Evolutionary conservation across 768 basidiomycete genomes (phyloP).

Genomic region (Filobasidium wieringae): DNA sequence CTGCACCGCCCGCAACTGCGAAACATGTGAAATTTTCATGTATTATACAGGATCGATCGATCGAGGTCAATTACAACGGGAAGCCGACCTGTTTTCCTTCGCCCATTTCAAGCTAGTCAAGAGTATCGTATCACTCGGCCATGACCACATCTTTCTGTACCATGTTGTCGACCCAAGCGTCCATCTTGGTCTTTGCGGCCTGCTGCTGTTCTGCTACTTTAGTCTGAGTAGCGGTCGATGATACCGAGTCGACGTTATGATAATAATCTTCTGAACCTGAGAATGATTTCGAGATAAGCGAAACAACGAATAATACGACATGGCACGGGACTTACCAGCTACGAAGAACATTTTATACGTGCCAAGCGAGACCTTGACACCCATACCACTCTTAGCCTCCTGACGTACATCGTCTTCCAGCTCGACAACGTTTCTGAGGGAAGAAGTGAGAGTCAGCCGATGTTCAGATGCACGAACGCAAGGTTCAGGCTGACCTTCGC

Average conservation of each 20-base stretch:
- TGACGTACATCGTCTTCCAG: slow-evolving; percentile 10
- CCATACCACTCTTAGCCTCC: slow-evolving; percentile 26
- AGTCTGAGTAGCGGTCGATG: too few species aligned
- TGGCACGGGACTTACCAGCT: slow-evolving; percentile 28
- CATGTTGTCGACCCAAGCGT: neutral
- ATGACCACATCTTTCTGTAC: neutral
- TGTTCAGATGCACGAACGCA: neutral
- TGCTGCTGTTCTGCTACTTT: slow-evolving; percentile 11
- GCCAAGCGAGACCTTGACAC: slow-evolving; percentile 33
- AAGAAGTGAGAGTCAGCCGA: neutral
- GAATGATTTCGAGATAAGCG: neutral
- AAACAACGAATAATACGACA: neutral
- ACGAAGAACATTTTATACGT: slow-evolving; percentile 39
- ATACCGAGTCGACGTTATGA: slow-evolving; percentile 21
- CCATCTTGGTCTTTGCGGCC: neutral
- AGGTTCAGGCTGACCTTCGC: slow-evolving; percentile 27
- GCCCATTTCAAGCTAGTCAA: too few species aligned
- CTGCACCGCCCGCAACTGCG: too few species aligned
- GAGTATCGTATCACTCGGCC: neutral
- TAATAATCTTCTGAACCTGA: slow-evolving; percentile 33
- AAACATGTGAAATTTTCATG: too few species aligned
- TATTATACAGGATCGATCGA: too few species aligned
- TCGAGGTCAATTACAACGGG: too few species aligned
- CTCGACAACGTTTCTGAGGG: slow-evolving; percentile 18
- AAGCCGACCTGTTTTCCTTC: too few species aligned